These are phyloP conservation scores for Didymella segeticola DNA, from an alignment of 2,329 filamentous ascomycete species.

Conservation along the genomic window DNA sequence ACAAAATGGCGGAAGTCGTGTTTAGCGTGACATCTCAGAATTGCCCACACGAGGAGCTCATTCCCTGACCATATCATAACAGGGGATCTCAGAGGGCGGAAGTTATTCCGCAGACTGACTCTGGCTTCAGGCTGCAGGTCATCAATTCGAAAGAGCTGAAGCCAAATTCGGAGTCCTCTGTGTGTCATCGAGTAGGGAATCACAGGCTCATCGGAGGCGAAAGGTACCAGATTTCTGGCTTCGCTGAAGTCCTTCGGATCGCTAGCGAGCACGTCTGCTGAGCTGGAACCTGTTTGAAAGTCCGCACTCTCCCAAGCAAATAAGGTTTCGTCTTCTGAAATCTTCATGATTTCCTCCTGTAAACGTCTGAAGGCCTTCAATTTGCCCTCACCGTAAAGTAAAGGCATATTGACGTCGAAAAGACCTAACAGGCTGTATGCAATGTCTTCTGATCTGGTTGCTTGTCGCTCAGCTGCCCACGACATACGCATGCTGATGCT, in stretches of 20 bases:
- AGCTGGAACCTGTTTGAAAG: neutral
- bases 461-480: constrained; percentile 27
- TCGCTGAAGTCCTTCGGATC: constrained; percentile 19
- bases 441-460: constrained; percentile 28
- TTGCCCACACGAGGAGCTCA: constrained; percentile 8
- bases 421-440: constrained; percentile 32
- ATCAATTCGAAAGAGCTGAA: constrained; percentile 1
- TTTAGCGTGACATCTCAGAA: constrained; percentile 15
- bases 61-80: constrained; percentile 16
- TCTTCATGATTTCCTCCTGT: constrained; percentile 37
- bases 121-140: neutral
- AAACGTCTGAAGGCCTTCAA: constrained; percentile 21
- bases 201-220: constrained; percentile 12
- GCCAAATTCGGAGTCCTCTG: constrained; percentile 20
- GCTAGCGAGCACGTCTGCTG: constrained; percentile 17
- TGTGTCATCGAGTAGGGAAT: constrained; percentile 22
- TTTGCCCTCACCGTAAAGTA: constrained; percentile 28
- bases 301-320: constrained; percentile 25
- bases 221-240: constrained; percentile 13
- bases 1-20: constrained; percentile 19
- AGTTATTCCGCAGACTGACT: neutral
- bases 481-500: constrained; percentile 28
- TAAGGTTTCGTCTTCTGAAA: constrained; percentile 24
- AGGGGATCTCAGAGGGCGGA: constrained; percentile 14
- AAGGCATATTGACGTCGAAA: constrained; percentile 28